Base-by-base conservation (phyloP, 192 early-diverging fungal species). In the Podila epigama region DNA sequence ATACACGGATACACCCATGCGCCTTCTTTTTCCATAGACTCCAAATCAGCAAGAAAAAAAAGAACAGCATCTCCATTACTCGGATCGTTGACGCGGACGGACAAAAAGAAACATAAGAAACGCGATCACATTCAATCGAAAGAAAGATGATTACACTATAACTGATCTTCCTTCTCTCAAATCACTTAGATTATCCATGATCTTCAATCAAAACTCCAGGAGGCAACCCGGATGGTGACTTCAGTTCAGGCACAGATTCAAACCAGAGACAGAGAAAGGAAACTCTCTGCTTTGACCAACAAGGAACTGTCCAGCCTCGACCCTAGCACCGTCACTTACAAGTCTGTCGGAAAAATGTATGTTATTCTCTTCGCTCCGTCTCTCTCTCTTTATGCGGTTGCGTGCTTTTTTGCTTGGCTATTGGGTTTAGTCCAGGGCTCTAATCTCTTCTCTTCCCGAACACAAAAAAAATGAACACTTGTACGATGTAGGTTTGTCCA, bases 261-360 rank as follows among this genome's bases (percentile, higher is more conserved):
- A 52, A 65, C 81, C 28, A 82, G 87, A 53, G 89, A 91, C 61
- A 81, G 91, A 11, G 91, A 93, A 64, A 85, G 85, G 50, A 84
- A 85, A 58, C 82, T 92, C 33, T 83, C 84, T 32, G 89, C 91
- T 51, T 79, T 93, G 32, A 91, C 92, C 13, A 84, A 82, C 63
- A 87, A 84, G 58, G 92, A 93, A 69, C 84, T 93, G 5, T 69
- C 81, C 35, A 53, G 81, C 9, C 77, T 92, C 7, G 75, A 80
- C 22, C 39, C 60, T 10, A 77, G 78, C 18, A 89, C 86, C 4
- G 75, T 79, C 28, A 88, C 91, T 16, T 93, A 93, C 80, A 86
- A 90, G 61, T 82, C 91, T 36, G 85, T 93, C 29, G 92, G 92
- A 3, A 91, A 92, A 61, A 91, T 91, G 92, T 91, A 82, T 71